Base-by-base conservation (phyloP, 192 early-diverging fungal genomes). In the Coemansia sp. region DNA sequence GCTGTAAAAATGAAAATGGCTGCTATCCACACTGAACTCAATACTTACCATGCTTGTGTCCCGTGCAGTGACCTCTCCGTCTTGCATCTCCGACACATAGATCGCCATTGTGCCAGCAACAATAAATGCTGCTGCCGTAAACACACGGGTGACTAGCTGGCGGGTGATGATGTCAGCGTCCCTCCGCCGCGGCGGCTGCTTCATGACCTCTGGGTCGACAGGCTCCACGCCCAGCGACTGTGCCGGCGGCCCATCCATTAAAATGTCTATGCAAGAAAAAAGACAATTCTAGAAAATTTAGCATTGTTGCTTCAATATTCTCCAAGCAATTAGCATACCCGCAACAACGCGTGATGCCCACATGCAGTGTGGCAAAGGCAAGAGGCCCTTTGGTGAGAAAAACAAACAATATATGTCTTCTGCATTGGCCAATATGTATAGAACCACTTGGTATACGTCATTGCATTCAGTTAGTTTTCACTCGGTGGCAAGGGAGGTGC, bases 241-340 rank as follows among this genome's bases (percentile, higher is more conserved):
- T 9, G 96, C 96, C 8, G 96, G 95, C 25, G 96, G 96, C 7
- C 96, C 96, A 69, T 98, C 96, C 89, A 96, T 97, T 46, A 98
- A 87, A 62, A 98, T 98, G 69, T 98, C 60, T 61, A 61, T 48
- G 93, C 94, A 69, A 53, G 31, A 55, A 53, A 21, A 37, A 48
- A 49, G 9, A 68, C 31, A 34, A 34, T 34, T 34, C 31, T 34
- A 34, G 31, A 34, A 34, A 34, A 34, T 1, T 34, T 34, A 34
- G 31, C 31, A 34, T 34, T 34, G 31, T 34, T 34, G 31, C 31
- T 34, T 34, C 31, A 34, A 34, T 34, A 34, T 12, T n/a, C 42
- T 46, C 42, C 42, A 46, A n/a, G 42, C 42, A 46, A 46, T 46
- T 46, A 46, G 31, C 31, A 34, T 34, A 34, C 31, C 31, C 31